Evolutionary conservation across 768 basidiomycete genomes (phyloP).

Genomic region (Mycena indigotica): DNA sequence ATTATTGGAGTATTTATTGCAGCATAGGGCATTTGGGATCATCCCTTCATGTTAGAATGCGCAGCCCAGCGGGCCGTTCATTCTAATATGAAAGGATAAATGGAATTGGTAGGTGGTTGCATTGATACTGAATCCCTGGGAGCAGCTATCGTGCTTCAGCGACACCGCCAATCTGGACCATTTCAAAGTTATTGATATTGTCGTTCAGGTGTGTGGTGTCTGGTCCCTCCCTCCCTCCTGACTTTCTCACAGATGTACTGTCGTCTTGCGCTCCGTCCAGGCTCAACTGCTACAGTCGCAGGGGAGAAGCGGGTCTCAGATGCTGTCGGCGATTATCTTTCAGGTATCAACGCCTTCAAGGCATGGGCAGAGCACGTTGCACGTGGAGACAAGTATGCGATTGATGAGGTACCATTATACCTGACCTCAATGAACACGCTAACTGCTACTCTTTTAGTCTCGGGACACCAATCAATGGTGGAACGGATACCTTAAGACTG

Average conservation of each 20-base stretch:
- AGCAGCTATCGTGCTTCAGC: no score
- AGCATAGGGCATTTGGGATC: no score
- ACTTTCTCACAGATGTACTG: background rate
- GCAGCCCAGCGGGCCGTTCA: no score
- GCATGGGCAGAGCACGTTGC: background rate
- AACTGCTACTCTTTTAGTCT: background rate
- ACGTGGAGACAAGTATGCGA: background rate
- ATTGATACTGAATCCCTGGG: slow-evolving; percentile 32
- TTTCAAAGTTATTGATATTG: no score
- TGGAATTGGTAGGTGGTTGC: slow-evolving; percentile 31
- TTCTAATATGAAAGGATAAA: no score
- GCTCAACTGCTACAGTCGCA: background rate
- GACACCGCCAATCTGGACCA: no score
- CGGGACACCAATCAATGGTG: no score
- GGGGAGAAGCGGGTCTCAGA: background rate
- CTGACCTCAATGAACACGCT: background rate
- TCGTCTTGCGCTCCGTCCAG: background rate
- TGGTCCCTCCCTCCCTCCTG: background rate
- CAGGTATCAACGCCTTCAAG: background rate
- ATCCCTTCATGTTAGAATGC: no score
- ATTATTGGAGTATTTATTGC: no score
- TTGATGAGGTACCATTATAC: slow-evolving; percentile 2
- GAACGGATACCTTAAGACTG: no score
- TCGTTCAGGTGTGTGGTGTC: no score
- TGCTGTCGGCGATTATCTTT: background rate